Evolutionary conservation across 805 yeast genomes (phyloP).

Genomic region (Kazachstania martiniae): DNA sequence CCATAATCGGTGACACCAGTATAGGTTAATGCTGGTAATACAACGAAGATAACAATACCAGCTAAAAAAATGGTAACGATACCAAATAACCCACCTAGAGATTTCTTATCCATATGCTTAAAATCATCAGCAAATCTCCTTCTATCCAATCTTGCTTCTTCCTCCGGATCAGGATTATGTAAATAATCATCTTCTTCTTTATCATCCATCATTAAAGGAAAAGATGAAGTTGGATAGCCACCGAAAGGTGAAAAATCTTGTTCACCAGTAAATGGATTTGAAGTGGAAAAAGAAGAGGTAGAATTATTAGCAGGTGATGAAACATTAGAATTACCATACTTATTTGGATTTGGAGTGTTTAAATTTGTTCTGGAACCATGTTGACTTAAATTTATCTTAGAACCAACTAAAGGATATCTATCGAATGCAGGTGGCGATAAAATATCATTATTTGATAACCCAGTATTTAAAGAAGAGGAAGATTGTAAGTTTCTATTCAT

Average conservation of each 20-base stretch:
- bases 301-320: slow-evolving; percentile 1
- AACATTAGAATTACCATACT: neutral
- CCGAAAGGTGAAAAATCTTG: slow-evolving; percentile 86
- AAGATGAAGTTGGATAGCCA: slow-evolving; percentile 88
- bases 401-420: slow-evolving; percentile 53
- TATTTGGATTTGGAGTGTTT: neutral
- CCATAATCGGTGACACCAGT: slow-evolving; percentile 46
- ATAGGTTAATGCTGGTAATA: slow-evolving; percentile 76
- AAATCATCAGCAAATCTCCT: slow-evolving; percentile 55
- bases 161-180: slow-evolving; percentile 93
- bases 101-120: slow-evolving; percentile 53
- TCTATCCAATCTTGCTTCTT: slow-evolving; percentile 76
- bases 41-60: slow-evolving; percentile 55
- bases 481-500: slow-evolving; percentile 6
- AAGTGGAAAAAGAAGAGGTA: slow-evolving; percentile 25
- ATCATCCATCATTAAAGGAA: slow-evolving; percentile 85
- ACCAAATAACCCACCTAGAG: slow-evolving; percentile 53
- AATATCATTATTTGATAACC: slow-evolving; percentile 7
- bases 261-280: slow-evolving; percentile 25
- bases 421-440: slow-evolving; percentile 48
- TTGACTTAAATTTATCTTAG: slow-evolving; percentile 33
- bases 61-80: slow-evolving; percentile 48
- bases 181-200: slow-evolving; percentile 91
- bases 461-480: neutral
- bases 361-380: neutral